Evolutionary conservation across 106 monocot species (phyloP), one percentile per base, ranked within the genome.

Genomic region (Posidonia australis): DNA sequence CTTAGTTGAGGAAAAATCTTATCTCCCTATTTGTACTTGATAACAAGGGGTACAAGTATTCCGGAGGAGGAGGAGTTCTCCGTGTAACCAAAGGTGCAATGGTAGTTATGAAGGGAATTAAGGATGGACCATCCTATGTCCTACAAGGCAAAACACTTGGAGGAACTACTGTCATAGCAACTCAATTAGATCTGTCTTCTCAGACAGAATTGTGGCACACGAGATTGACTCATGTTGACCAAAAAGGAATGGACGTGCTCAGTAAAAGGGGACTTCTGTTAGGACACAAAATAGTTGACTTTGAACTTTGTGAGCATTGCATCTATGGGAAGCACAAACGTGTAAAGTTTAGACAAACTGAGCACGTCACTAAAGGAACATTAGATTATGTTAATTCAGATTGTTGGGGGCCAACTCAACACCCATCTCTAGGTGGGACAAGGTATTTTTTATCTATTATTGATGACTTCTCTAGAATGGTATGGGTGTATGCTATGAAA

Each of bases 361-460:
- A 54, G 22, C 32, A 55, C 23, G 42, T 1, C 5, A 67, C 43
- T 5, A 67, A 67, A 42, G 36, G 20, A 20, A 67, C 5, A 19
- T 18, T 67, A 0, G 2, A 67, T 67, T 56, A 67, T 22, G 32
- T 67, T 16, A 30, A 60, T 28, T 36, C 32, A 31, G 51, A 70
- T 42, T 12, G 60, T 42, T 70, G 70, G 47, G 62, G 70, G 16
- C 70, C 60, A 25, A 23, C 70, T 62, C 60, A 21, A 70, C 17
- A 60, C 18, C 14, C 16, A 24, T 70, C 32, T 0, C 24, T 60
- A 47, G 70, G 49, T 5, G 70, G 62, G 19, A 20, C 62, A 9
- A 70, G 28, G 27, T 70, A 70, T 58, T 24, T 51, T 13, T 1
- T 70, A 18, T 52, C 52, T 19, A 52, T 58, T 22, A 58, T 30